Base-by-base conservation (phyloP, 2,329 filamentous ascomycete genomes). In the Curvularia spicifera region DNA sequence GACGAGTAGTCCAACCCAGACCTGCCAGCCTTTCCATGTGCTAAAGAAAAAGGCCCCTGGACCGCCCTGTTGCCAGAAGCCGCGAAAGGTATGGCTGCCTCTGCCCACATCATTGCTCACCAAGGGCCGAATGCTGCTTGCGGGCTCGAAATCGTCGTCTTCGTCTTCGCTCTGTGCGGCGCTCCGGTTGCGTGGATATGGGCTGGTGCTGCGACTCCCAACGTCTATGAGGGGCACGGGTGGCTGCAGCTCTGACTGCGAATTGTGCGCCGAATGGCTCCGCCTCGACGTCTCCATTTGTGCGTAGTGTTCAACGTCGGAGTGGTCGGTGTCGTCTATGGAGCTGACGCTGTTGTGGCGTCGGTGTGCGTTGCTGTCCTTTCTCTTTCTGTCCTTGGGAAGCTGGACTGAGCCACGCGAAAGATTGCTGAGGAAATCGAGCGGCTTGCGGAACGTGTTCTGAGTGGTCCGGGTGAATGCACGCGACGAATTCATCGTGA, bases 21-120 rank as follows among this genome's bases (percentile, higher is more conserved):
- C 61, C 66, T 81, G 77, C 80, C 80, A 83, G 45, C 82, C 82
- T 43, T 75, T 55, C 67, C 76, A 76, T 0, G 80, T 82, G 12
- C 78, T 78, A 63, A 82, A 81, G 51, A 84, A 73, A 65, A 81
- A 83, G 51, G 76, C 74, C 1, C 81, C 82, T n/a, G 83, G 66
- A 6, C 80, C 80, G 24, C 81, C 81, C 35, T 75, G 75, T 12
- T 76, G 73, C 75, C 75, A 78, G 31, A 53, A 57, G 42, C 65
- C 63, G 8, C 58, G 59, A 46, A 60, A 61, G 9, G 44, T 53
- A 26, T 57, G 54, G 39, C 48, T 51, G 6, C 72, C 63, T 56
- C 69, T 58, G 59, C 67, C 66, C 59, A 77, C 59, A 66, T 76
- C 61, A 61, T 69, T 60, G 59, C 69, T 58, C 55, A 78, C 67